A percentile compares a stretch with the other conserved stretches of the same genome.
Evolutionary conservation across 2,329 filamentous ascomycete genomes (phyloP).

Genomic region (Malbranchea cinnamomea): DNA sequence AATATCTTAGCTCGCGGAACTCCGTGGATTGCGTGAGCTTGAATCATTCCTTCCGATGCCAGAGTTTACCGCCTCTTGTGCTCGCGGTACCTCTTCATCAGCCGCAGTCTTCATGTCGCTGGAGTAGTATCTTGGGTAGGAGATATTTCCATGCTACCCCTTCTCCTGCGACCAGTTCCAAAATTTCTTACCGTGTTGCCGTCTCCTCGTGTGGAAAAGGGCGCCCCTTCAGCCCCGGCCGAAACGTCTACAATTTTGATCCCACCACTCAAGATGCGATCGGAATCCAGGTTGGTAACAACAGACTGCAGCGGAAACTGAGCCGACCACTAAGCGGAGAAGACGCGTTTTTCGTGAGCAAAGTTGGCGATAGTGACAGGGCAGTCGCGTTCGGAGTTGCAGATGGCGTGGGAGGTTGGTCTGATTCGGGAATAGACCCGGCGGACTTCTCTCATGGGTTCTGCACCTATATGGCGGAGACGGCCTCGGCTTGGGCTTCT

Average conservation of each 20-base stretch:
- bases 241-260: conserved; percentile 59
- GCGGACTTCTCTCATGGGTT: conserved; percentile 90
- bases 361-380: conserved; percentile 45
- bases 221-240: conserved; percentile 49
- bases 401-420: conserved; percentile 92
- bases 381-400: conserved; percentile 71
- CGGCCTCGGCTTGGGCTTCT: conserved; percentile 44
- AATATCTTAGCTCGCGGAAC: conserved; percentile 5
- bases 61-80: too few species aligned
- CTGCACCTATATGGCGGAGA: conserved; percentile 80
- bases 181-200: conserved; percentile 53
- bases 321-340: conserved; percentile 68
- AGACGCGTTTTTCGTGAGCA: conserved; percentile 87
- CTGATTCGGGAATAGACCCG: conserved; percentile 80
- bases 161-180: conserved; percentile 15
- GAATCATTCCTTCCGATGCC: conserved; percentile 8
- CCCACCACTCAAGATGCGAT: conserved; percentile 28
- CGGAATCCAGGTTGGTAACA: conserved; percentile 20
- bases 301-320: conserved; percentile 42
- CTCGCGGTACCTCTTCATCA: conserved; percentile 5
- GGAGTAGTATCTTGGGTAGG: background rate
- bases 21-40: conserved; percentile 4
- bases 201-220: conserved; percentile 64
- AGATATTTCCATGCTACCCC: conserved; percentile 19
- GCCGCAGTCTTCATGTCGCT: too few species aligned